Evolutionary conservation across 495 filamentous ascomycete species (phyloP).

Genomic region (Penicillium herquei): DNA sequence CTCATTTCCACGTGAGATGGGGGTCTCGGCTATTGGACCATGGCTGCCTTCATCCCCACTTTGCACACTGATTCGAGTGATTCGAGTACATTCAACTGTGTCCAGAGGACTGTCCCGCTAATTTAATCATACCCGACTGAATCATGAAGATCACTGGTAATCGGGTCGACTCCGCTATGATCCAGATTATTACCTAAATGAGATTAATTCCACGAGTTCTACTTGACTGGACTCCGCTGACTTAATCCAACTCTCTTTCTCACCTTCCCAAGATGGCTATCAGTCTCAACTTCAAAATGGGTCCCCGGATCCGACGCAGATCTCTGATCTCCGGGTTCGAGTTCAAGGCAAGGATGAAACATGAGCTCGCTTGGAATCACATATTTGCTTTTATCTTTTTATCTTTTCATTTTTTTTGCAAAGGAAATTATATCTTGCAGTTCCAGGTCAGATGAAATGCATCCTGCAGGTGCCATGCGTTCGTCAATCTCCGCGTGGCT

Average conservation of each 20-base stretch:
- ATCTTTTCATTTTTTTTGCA: too few species aligned
- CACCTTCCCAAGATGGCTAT: conserved; percentile 6
- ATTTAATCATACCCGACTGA: too few species aligned
- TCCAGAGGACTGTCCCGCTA: too few species aligned
- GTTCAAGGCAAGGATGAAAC: too few species aligned
- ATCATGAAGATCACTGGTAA: too few species aligned
- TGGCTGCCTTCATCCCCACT: too few species aligned
- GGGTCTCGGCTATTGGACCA: neutral
- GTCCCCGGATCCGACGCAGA: neutral
- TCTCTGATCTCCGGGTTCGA: neutral
- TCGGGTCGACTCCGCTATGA: too few species aligned
- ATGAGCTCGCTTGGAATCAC: too few species aligned
- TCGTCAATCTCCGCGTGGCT: conserved; percentile 17
- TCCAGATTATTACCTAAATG: neutral
- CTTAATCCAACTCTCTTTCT: neutral
- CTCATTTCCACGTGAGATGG: conserved; percentile 4
- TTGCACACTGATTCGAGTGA: too few species aligned
- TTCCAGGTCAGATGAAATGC: conserved; percentile 17
- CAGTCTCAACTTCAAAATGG: neutral
- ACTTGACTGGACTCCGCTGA: neutral
- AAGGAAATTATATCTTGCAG: too few species aligned
- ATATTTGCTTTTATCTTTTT: too few species aligned
- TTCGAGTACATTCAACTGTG: too few species aligned
- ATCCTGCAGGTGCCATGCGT: conserved; percentile 32
- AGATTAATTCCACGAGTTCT: neutral